Evolutionary conservation across 768 basidiomycete species (phyloP), one percentile per base, ranked within the genome.

Genomic region (Mycena kentingensis): DNA sequence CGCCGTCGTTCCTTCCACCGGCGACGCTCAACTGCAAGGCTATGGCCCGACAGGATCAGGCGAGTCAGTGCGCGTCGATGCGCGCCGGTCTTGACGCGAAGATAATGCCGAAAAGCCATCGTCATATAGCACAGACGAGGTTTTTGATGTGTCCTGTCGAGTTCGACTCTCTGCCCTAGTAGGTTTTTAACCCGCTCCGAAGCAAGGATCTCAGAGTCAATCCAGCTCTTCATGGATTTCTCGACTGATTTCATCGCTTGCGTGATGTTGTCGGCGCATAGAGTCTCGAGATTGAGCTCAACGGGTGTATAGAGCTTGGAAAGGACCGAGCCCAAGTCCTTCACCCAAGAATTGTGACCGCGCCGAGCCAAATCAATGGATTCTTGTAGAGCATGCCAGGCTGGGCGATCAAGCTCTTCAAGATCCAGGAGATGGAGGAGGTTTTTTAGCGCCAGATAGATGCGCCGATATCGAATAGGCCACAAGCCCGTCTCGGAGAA

Each of bases 381-480:
- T 19, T 31, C 45, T n/a, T 6, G 32, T 16, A 31, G 29, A 7
- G 45, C 45, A 46, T 31, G 19, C 25, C 28, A 31, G 25, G 12
- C 32, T 19, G 45, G 45, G 7, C 28, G 8, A 18, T 37, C 26
- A 11, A 10, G 15, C 19, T 32, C 32, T 10, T 31, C 49, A 2
- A 54, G 18, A 4, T 41, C 28, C 12, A 47, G 18, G 8, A 48
- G 29, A 42, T 47, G 38, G 16, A 46, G 21, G 25, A 48, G 46
- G 11, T 29, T 27, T 26, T 41, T 31, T 16, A 42, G 46, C 24
- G 47, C 47, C 27, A 45, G 44, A 18, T 27, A 31, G 5, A 38
- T 22, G 12, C 54, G 27, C 6, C 54, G 48, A 25, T 43, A 50
- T 16, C 45, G 44, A 7, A 53, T 47, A 11, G 51, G 51, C 51